Base-by-base conservation (phyloP, 306 rosid species). In the Canavalia gladiata region DNA sequence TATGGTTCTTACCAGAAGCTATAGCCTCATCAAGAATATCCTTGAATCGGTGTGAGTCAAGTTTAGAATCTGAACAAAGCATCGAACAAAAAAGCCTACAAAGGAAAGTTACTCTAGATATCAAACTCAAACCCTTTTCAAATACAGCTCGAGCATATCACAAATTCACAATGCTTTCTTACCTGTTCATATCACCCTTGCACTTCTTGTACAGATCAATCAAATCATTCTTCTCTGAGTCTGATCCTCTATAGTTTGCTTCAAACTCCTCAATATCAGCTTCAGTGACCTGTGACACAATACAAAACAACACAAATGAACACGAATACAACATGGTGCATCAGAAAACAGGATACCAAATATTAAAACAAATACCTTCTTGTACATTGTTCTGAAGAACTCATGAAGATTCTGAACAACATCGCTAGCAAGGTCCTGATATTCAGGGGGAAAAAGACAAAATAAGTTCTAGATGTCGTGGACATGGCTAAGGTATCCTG, bases 11-110 rank as follows among this genome's bases (percentile, higher is more conserved):
- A 95, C 99, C 99, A 75, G 93, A 81, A 74, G 90, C 79, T 76
- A 93, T 84, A 71, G 89, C 86, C 87, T 90, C 97, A 7, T 95
- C 94, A 11, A 95, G 79, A 45, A 88, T 90, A 77, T 93, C 98
- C 88, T 85, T 91, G 89, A 87, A 94, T 45, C 95, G 88, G 58
- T 89, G 94, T 2, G 99, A 93, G 82, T 95, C 99, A 7, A 91
- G 92, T 86, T 89, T 88, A 72, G 90, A 84, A 85, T 93, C 97
- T 3, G 99, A 95, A 90, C 99, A 95, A 68, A 95, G 90, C 99
- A 95, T 95, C 66, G 98, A 95, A 83, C 97, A 93, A 81, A 93
- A 93, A 37, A 95, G 90, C 85, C 99, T 95, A 87, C 76, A 86
- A 50, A 47, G 62, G 60, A 59, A 83, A 56, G 31, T 74, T 73